Conservation (phyloP, 2,329 filamentous ascomycete genomes). For the Fusarium heterosporum region DNA sequence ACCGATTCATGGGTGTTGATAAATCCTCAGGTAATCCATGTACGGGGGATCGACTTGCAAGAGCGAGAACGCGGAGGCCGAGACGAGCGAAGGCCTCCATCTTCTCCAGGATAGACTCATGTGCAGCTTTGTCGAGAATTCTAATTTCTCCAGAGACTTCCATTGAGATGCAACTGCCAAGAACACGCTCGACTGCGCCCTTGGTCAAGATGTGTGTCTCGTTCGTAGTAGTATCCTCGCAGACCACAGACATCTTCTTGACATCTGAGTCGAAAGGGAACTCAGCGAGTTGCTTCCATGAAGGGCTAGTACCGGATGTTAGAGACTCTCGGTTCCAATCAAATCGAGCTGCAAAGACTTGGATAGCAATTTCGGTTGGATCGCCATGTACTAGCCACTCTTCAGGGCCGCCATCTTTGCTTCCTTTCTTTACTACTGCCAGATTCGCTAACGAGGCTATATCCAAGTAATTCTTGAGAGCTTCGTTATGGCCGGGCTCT, state of each 20-base stretch:
- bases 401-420: slow-evolving; percentile 55
- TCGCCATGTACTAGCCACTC: slow-evolving; percentile 74
- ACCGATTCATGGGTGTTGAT: slow-evolving; percentile 32
- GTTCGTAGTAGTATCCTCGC: slow-evolving; percentile 56
- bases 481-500: slow-evolving; percentile 56
- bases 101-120: slow-evolving; percentile 67
- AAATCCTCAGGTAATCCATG: slow-evolving; percentile 36
- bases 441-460: slow-evolving; percentile 75
- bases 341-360: slow-evolving; percentile 78
- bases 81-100: slow-evolving; percentile 74
- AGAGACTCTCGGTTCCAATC: slow-evolving; percentile 68
- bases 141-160: slow-evolving; percentile 54
- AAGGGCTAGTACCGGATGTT: slow-evolving; percentile 59
- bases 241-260: slow-evolving; percentile 82
- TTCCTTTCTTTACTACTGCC: slow-evolving; percentile 63
- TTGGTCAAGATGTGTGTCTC: slow-evolving; percentile 68
- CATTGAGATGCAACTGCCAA: slow-evolving; percentile 68
- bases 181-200: slow-evolving; percentile 74
- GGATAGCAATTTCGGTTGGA: slow-evolving; percentile 76
- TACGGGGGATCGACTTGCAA: slow-evolving; percentile 56
- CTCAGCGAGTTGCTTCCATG: slow-evolving; percentile 71
- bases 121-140: slow-evolving; percentile 52
- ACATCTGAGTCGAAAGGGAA: slow-evolving; percentile 80
- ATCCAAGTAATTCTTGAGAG: slow-evolving; percentile 68
- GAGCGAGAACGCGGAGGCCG: slow-evolving; percentile 73